Percentiles rank a stretch among this genome's conserved stretches.
Conservation (phyloP, 1,284 basidiomycete species). For the Irpex lacteus region DNA sequence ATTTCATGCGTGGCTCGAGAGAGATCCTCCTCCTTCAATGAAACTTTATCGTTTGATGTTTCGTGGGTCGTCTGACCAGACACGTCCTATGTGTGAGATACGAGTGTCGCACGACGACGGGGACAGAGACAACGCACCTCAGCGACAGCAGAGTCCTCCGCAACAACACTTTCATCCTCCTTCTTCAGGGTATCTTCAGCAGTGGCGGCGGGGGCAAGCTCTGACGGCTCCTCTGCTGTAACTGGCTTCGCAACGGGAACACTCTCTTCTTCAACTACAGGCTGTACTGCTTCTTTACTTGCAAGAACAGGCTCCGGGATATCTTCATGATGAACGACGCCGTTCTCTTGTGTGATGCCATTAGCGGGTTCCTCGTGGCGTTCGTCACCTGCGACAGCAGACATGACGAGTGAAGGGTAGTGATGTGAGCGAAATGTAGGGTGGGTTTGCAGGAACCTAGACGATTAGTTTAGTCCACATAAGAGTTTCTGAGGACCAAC, state of each 20-base stretch:
- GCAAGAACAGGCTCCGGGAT: background rate
- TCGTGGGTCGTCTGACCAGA: background rate
- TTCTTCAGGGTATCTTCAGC: slow-evolving; percentile 5
- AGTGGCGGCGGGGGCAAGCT: background rate
- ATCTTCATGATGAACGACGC: background rate
- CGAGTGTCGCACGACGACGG: background rate
- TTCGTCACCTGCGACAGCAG: slow-evolving; percentile 9
- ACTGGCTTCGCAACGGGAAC: background rate
- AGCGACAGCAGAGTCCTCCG: background rate
- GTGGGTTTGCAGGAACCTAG: background rate
- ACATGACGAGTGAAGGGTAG: slow-evolving; percentile 1
- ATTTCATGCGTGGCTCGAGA: slow-evolving; percentile 1
- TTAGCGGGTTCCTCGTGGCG: background rate
- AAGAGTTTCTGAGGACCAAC: background rate
- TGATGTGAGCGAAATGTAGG: background rate
- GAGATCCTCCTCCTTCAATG: slow-evolving; percentile 3
- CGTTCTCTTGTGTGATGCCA: background rate
- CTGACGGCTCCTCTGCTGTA: background rate
- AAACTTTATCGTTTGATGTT: background rate
- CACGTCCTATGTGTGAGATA: background rate
- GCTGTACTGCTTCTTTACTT: background rate
- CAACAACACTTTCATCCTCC: background rate
- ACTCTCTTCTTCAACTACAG: background rate
- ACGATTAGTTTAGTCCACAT: background rate
- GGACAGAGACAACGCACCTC: background rate